These are phyloP conservation scores for Onygena corvina DNA, from an alignment of 2,329 filamentous ascomycete species.

Conservation along the genomic window DNA sequence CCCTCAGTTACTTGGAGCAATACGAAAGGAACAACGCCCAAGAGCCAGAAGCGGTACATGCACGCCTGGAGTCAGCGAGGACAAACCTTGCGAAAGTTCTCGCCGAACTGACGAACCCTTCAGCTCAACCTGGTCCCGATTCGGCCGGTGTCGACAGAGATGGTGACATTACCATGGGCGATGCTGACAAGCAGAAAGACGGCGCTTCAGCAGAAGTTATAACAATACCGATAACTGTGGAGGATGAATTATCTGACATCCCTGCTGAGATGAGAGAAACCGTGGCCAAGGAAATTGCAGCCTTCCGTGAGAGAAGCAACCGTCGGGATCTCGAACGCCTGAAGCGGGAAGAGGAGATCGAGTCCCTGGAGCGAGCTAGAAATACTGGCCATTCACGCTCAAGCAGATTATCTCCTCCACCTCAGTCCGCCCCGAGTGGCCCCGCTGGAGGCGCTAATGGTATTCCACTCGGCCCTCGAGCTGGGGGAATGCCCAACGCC, in stretches of 20 bases:
- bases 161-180: slow-evolving; percentile 59
- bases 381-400: slow-evolving; percentile 49
- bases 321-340: slow-evolving; percentile 78
- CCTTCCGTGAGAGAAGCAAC: slow-evolving; percentile 85
- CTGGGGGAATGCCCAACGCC: slow-evolving; percentile 56
- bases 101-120: slow-evolving; percentile 59
- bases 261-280: slow-evolving; percentile 92
- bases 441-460: slow-evolving; percentile 56
- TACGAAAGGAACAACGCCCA: slow-evolving; percentile 58
- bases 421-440: slow-evolving; percentile 49
- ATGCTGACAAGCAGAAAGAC: slow-evolving; percentile 43
- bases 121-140: slow-evolving; percentile 34
- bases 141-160: slow-evolving; percentile 46
- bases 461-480: slow-evolving; percentile 62
- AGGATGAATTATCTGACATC: slow-evolving; percentile 91
- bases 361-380: slow-evolving; percentile 67
- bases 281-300: slow-evolving; percentile 84
- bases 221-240: slow-evolving; percentile 73
- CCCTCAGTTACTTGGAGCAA: slow-evolving; percentile 72
- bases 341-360: slow-evolving; percentile 80
- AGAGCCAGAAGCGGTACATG: slow-evolving; percentile 49
- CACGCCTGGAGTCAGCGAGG: slow-evolving; percentile 58
- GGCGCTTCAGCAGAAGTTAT: slow-evolving; percentile 65
- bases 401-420: slow-evolving; percentile 61
- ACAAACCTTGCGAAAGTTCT: slow-evolving; percentile 56